Evolutionary conservation across 2,329 filamentous ascomycete genomes (phyloP).

Genomic region (Neodidymelliopsis sp.): DNA sequence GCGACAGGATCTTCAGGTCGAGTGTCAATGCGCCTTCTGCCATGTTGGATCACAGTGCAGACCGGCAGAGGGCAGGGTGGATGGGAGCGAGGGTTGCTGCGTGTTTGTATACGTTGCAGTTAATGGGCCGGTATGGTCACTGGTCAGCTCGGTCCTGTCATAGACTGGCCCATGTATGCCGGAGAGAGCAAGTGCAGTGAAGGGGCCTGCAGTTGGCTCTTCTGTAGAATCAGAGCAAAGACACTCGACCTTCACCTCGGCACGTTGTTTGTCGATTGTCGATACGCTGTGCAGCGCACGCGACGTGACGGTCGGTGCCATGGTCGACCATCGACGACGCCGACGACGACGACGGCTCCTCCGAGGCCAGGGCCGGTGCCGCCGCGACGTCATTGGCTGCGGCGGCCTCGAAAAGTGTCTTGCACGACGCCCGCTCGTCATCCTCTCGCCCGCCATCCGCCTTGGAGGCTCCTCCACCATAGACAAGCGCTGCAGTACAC

Average conservation of each 20-base stretch:
- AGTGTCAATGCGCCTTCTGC: constrained; percentile 31
- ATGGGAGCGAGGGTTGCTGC: constrained; percentile 10
- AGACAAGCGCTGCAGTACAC: neutral
- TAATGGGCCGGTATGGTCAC: constrained; percentile 29
- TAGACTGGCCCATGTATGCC: too few relatives aligned
- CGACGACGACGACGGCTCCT: too few relatives aligned
- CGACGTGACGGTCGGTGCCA: neutral
- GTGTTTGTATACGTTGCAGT: constrained; percentile 45
- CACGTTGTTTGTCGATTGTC: neutral
- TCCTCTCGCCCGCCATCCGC: constrained; percentile 10
- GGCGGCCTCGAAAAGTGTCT: constrained; percentile 17
- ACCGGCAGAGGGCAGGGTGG: constrained; percentile 2
- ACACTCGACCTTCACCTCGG: too few relatives aligned
- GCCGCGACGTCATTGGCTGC: constrained; percentile 39
- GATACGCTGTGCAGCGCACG: neutral
- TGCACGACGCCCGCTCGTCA: constrained; percentile 27
- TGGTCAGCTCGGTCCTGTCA: constrained; percentile 22
- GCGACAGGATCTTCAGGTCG: constrained; percentile 51
- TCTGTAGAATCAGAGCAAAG: too few relatives aligned
- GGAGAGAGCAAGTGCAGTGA: neutral
- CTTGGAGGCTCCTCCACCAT: neutral
- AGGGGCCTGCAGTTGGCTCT: too few relatives aligned
- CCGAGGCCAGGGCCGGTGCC: constrained; percentile 24
- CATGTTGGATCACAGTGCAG: constrained; percentile 24
- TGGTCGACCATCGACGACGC: too few relatives aligned